A percentile compares a stretch with the other conserved stretches of the same genome.
These are phyloP conservation scores for Jimgerdemannia flammicorona DNA, from an alignment of 192 early-diverging fungal species.

Conservation along the genomic window DNA sequence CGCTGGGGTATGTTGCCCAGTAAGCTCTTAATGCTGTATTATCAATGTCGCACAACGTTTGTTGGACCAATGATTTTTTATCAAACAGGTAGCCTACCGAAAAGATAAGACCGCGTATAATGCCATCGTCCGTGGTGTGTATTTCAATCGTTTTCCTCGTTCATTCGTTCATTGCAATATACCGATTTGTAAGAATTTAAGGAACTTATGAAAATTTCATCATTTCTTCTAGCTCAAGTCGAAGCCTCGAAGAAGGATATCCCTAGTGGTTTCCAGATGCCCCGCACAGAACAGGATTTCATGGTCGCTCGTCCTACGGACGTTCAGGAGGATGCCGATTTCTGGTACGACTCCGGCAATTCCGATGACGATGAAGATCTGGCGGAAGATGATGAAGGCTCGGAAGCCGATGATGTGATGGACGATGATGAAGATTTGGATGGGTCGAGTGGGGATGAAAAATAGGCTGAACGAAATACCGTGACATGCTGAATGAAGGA, in stretches of 20 bases:
- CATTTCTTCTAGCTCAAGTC: constrained; percentile 33
- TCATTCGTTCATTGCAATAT: no score
- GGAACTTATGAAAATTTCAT: background rate
- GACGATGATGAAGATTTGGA: background rate
- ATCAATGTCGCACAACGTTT: no score
- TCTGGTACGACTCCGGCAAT: constrained; percentile 39
- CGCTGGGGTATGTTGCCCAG: constrained; percentile 35
- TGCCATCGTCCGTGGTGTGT: constrained; percentile 33
- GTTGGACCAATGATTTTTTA: background rate
- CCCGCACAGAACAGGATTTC: constrained; percentile 32
- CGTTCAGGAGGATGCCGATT: constrained; percentile 37
- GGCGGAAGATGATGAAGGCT: constrained; percentile 14
- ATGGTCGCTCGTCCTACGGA: constrained; percentile 30
- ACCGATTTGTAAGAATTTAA: no score
- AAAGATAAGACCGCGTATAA: constrained; percentile 33
- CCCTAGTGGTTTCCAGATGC: constrained; percentile 44
- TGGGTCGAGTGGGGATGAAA: background rate
- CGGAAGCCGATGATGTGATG: background rate
- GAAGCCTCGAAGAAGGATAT: constrained; percentile 43
- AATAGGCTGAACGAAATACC: background rate
- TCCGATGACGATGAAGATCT: constrained; percentile 37
- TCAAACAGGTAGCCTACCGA: constrained; percentile 36
- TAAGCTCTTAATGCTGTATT: background rate
- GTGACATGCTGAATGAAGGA: background rate
- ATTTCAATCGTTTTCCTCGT: background rate